Base-by-base conservation (phyloP, 352 stramenopile species). In the Pythium rhizo-oryzae region DNA sequence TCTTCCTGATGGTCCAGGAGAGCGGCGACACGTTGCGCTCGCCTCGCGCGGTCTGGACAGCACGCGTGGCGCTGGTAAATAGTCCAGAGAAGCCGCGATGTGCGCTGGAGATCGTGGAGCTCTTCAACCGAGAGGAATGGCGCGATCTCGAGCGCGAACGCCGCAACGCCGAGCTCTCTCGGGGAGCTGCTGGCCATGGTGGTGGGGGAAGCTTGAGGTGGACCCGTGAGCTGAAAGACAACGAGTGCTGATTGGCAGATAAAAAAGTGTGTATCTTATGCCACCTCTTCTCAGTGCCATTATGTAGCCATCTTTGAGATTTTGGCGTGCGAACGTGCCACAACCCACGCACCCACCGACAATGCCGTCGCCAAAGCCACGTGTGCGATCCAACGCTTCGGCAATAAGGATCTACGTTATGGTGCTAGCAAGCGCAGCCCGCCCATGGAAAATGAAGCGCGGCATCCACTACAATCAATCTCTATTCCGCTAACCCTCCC, bases 91-190 rank as follows among this genome's bases (percentile, higher is more conserved):
- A 69, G 41, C 19, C 53, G 30, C 8, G 62, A 69, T n/a, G 49
- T 19, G 39, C 24, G 52, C 12, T 25, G 12, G 0, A 51, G 21
- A 8, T 33, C 13, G 3, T 51, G 28, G 41, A 30, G 19, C n/a
- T 69, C 43, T 33, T 39, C 35, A 25, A 21, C 3, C 2, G 16
- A 11, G 11, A 70, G 63, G 25, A 70, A 70, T 9, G 28, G 3
- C 1, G 41, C 13, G 47, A 70, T 46, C 28, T 70, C 63, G 23
- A 21, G 46, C 15, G 46, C 19, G 37, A 59, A 65, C 21, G 56
- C 63, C 8, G 54, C 44, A 46, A 70, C 25, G 25, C 59, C 35
- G 30, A 43, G 18, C 15, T 41, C 21, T 9, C 35, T 28, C 13
- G 39, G 13, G 28, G 16, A 16, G 18, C 11, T 24, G 33, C 8